Evolutionary conservation across 306 rosid species (phyloP).

Genomic region (Rubus idaeus): DNA sequence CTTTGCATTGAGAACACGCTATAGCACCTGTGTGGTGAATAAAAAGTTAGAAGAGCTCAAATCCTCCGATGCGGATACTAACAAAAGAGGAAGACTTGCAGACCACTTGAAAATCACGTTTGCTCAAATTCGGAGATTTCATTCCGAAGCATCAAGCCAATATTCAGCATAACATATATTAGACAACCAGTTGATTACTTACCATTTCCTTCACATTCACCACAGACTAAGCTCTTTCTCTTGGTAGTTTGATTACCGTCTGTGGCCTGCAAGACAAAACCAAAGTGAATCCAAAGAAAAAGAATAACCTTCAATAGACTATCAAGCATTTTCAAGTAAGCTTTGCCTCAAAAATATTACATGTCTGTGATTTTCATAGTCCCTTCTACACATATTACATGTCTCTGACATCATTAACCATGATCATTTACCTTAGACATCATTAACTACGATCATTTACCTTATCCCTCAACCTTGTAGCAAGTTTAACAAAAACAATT

Average conservation of each 20-base stretch:
- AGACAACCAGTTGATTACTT: constrained; percentile 24
- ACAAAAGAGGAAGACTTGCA: neutral
- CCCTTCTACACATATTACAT: neutral
- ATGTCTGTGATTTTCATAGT: neutral
- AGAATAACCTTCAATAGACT: constrained; percentile 1
- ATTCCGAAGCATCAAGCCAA: neutral
- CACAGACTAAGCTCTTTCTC: constrained; percentile 58
- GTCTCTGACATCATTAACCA: neutral
- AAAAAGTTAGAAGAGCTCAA: constrained; percentile 19
- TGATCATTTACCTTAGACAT: neutral
- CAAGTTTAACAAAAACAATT: neutral
- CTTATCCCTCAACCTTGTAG: no score
- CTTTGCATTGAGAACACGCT: constrained; percentile 71
- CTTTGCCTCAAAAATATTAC: constrained; percentile 12
- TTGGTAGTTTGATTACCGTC: constrained; percentile 42
- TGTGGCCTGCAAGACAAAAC: constrained; percentile 67
- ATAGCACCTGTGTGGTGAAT: constrained; percentile 58
- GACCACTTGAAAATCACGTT: neutral
- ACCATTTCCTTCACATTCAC: constrained; percentile 92
- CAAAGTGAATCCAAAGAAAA: constrained; percentile 18
- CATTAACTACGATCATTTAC: neutral
- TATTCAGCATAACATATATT: neutral
- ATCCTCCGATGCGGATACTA: constrained; percentile 9
- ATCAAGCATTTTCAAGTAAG: constrained; percentile 18
- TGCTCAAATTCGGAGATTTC: neutral